Evolutionary conservation across 805 yeast species (phyloP), one percentile per base, ranked within the genome.

Genomic region (Lachancea kluyveri): DNA sequence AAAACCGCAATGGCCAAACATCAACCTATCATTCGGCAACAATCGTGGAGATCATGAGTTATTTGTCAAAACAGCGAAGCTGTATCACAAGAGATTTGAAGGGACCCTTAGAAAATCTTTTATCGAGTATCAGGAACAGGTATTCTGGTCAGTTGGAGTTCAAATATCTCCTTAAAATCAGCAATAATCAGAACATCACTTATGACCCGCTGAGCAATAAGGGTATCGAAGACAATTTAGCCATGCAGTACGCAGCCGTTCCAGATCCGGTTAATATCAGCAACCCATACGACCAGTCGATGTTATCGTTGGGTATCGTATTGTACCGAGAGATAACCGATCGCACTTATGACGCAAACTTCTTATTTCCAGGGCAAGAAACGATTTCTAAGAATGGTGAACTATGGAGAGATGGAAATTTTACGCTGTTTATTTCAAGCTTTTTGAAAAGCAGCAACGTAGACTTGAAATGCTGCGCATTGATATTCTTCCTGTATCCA

Each of bases 221-320:
- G 19, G 48, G 50, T 6, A 13, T 48, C 9, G 36, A 39, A 11
- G 9, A 21, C 9, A 26, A 28, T 14, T 24, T 25, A 15, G 9
- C 24, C 5, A 23, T 16, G 16, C 25, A 30, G 4, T 18, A 22
- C 11, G n/a, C 7, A n/a, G 31, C 45, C 7, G 33, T 46, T n/a
- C 55, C 58, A 1, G 40, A 49, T 24, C 35, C 54, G 5, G 42
- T 50, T 8, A 33, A 27, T 11, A 43, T 52, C 9, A 30, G 35
- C 6, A 45, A 45, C 33, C 39, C 42, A 2, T 24, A 40, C 5
- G 57, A 53, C 25, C 33, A 35, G 3, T 28, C 32, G 6, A 17
- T 49, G 10, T 14, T 50, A 4, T 35, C 49, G 5, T 33, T 34
- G 15, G 40, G 42, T 5, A 21, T 52, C n/a, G 42, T 39, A 10